A percentile compares a stretch with the other conserved stretches of the same genome.
These are phyloP conservation scores for Amborella trichopoda DNA, from an alignment of 164 flowering plant genomes.

Conservation along the genomic window DNA sequence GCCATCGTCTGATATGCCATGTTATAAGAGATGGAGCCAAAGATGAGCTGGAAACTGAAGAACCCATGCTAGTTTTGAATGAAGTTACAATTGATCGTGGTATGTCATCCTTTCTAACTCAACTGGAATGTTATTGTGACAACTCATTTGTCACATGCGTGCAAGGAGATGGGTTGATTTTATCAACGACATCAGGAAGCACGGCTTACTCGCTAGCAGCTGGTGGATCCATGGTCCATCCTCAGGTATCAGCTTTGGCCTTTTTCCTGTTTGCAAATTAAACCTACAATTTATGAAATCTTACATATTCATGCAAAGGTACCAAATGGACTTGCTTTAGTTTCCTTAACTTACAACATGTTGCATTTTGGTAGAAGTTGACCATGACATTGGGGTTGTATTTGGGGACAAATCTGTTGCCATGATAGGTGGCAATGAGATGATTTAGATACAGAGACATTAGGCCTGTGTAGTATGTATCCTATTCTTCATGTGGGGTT, in stretches of 20 bases:
- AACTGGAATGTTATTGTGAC: slow-evolving; percentile 93
- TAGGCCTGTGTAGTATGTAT: no score
- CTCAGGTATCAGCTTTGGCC: slow-evolving; percentile 49
- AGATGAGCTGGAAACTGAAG: slow-evolving; percentile 73
- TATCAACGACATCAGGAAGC: slow-evolving; percentile 97
- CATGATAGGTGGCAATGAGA: no score
- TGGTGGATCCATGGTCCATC: slow-evolving; percentile 99
- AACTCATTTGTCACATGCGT: slow-evolving; percentile 77
- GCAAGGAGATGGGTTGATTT: slow-evolving; percentile 94
- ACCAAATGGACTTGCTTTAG: no score
- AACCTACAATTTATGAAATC: no score
- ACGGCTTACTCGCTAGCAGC: slow-evolving; percentile 98
- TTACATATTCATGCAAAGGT: no score
- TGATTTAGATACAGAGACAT: no score
- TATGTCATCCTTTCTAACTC: slow-evolving; percentile 83
- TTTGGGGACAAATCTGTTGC: no score
- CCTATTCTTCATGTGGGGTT: no score
- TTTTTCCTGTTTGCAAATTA: not conserved
- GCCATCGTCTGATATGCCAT: slow-evolving; percentile 86
- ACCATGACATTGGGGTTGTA: no score
- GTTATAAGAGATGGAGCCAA: slow-evolving; percentile 69
- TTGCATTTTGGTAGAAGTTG: no score
- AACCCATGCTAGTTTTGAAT: slow-evolving; percentile 76
- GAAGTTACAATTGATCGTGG: slow-evolving; percentile 99
- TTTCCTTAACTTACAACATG: no score